Evolutionary conservation across 73 alveolate genomes (phyloP).

Genomic region (Paramecium pentaurelia): DNA sequence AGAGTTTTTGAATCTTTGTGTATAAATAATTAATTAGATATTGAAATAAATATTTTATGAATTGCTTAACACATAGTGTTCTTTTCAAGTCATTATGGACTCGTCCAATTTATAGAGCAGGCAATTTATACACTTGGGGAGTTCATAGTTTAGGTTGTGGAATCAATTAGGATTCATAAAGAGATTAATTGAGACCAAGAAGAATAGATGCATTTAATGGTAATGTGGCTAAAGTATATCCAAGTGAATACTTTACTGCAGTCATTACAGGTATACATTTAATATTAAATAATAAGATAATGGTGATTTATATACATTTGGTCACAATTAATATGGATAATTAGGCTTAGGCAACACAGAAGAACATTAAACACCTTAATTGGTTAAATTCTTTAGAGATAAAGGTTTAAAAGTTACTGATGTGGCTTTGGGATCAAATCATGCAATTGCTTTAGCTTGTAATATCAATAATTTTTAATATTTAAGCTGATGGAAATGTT

Average conservation of each 20-base stretch:
- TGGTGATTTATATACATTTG: constrained; percentile 37
- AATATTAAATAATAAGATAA: background rate
- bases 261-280: constrained; percentile 17
- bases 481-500: constrained; percentile 45
- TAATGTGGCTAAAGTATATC: constrained; percentile 4
- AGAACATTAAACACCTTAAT: background rate
- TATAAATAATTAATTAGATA: background rate
- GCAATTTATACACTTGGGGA: constrained; percentile 43
- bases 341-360: constrained; percentile 22
- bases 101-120: background rate
- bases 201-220: constrained; percentile 9
- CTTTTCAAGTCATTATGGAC: constrained; percentile 15
- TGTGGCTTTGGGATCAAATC: constrained; percentile 30
- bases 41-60: constrained; percentile 18
- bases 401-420: background rate
- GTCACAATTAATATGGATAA: constrained; percentile 14
- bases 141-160: constrained; percentile 34
- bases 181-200: constrained; percentile 41
- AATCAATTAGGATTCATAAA: background rate
- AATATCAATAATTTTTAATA: background rate
- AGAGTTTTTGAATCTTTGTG: background rate
- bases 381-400: background rate
- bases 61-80: background rate
- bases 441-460: constrained; percentile 29
- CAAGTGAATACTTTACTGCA: background rate